phyloP scores from a whole-genome alignment of 164 flowering plant species.

The Nelumbo lutea region DNA sequence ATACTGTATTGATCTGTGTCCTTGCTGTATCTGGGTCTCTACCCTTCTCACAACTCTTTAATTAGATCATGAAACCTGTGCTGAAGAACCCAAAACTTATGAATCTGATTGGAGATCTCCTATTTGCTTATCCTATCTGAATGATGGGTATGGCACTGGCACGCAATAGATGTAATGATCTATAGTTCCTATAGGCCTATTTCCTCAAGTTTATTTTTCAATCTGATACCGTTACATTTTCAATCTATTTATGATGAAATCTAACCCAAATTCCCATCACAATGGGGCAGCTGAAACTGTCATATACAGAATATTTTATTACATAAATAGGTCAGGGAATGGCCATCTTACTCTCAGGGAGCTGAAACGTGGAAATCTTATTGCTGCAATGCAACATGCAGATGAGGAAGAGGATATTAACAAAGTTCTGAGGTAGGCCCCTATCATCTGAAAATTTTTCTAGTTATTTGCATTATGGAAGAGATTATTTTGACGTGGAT shows the following conservation, averaged over 20 bases:
- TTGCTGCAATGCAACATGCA: conserved; percentile 95
- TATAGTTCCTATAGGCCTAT: neutral
- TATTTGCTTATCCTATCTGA: too few species aligned
- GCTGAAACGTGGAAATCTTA: conserved; percentile 82
- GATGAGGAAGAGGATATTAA: conserved; percentile 99
- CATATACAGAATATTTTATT: conserved; percentile 91
- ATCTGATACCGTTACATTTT: neutral
- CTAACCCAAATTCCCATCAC: conserved; percentile 18
- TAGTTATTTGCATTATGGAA: neutral
- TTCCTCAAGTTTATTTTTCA: neutral
- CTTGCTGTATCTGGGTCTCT: too few species aligned
- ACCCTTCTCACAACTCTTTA: too few species aligned
- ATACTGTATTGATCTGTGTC: too few species aligned
- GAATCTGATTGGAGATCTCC: too few species aligned
- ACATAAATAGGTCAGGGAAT: conserved; percentile 84
- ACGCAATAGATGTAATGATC: too few species aligned
- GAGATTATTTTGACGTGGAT: neutral
- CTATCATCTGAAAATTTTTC: neutral
- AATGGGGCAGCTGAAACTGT: conserved; percentile 91
- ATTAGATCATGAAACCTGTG: too few species aligned
- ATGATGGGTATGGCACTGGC: too few species aligned
- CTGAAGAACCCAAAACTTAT: too few species aligned
- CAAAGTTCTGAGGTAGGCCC: conserved; percentile 76
- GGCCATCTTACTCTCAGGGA: conserved; percentile 87
- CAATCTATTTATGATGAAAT: conserved; percentile 12